Base-by-base conservation (phyloP, 129 eudicot genomes). In the Tagetes erecta region DNA sequence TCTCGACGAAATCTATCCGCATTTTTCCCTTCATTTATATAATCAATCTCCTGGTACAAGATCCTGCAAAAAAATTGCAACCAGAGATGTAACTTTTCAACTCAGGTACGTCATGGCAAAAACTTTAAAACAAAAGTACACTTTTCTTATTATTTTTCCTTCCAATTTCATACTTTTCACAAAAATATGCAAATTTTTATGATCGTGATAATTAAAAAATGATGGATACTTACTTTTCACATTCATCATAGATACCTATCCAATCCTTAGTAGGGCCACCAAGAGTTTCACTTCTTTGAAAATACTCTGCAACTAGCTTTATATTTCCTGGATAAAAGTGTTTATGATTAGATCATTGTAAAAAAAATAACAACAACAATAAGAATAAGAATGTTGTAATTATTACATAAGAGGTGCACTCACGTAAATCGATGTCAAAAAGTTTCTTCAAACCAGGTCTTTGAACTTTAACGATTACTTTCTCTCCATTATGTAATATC, bases 1-100 rank as follows among this genome's bases (percentile, higher is more conserved):
- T 95, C 96, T 55, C 99, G 87, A 70, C 99, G 96, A 78, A 95
- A 95, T 75, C 86, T 87, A 85, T 91, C 99, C 80, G 99, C 99
- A 83, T 95, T 95, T 80, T 95, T 91, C 81, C 97, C 99, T 84
- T 95, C 99, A 76, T 95, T 88, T 66, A 95, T 85, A 45, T 95
- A 95, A 79, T 95, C 99, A 76, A 95, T 95, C 83, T 95, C 99
- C 86, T 95, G 88, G 41, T 95, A 91, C 86, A 95, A 83, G 53
- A 91, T 95, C 89, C 99, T 95, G 82, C 58, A 79, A 78, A 49
- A 71, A 10, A 2, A 73, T 27, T 58, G 53, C 52, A 59, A 63
- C n/a, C 51, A 56, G 8, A 13, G 52, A 51, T 42, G 3, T 60
- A 68, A 65, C 57, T 11, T 31, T 72, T 62, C 67, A 27, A 58